Evolutionary conservation across 2,329 filamentous ascomycete genomes (phyloP), one percentile per base, ranked within the genome.

Genomic region (Xylaria sp.): DNA sequence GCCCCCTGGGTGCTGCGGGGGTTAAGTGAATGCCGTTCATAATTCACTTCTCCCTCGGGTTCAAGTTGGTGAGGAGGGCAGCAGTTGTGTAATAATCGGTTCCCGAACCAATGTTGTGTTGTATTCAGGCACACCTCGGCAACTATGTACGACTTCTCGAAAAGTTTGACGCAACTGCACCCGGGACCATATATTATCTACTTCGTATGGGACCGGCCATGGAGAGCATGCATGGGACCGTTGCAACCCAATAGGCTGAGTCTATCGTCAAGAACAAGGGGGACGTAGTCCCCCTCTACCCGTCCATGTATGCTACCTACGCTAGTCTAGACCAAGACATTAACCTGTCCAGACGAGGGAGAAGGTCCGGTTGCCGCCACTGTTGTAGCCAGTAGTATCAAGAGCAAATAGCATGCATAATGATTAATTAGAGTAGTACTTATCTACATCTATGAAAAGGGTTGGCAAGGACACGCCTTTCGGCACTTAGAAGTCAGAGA

Each of bases 1-100:
- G 60, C 18, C 52, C 63, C 48, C 50, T 61, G 34, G 58, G 64
- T 28, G 23, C 54, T 37, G 66, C 51, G 25, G 74, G 72, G 34
- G 41, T 54, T 66, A 76, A 67, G 55, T 77, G 76, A 71, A 67
- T 67, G n/a, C 41, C 65, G n/a, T 74, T 68, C 74, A 76, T 77
- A 9, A 39, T 55, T 56, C 13, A 28, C 41, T 23, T 23, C 18
- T 37, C 23, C 3, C 12, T 9, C 23, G 15, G 28, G 15, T 59
- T 44, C 34, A 39, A 55, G 61, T 25, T 58, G 28, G 56, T 44
- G 37, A 15, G 15, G 62, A 58, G 46, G 46, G 41, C 44, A 51
- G 39, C 37, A 41, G 31, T 37, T 10, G 31, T 65, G 67, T 39
- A 51, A 58, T 31, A 15, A 37, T 15, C 41, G 59, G 18, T 23